These are phyloP conservation scores for Trametes polyzona DNA, from an alignment of 1,284 basidiomycete species.

Conservation along the genomic window DNA sequence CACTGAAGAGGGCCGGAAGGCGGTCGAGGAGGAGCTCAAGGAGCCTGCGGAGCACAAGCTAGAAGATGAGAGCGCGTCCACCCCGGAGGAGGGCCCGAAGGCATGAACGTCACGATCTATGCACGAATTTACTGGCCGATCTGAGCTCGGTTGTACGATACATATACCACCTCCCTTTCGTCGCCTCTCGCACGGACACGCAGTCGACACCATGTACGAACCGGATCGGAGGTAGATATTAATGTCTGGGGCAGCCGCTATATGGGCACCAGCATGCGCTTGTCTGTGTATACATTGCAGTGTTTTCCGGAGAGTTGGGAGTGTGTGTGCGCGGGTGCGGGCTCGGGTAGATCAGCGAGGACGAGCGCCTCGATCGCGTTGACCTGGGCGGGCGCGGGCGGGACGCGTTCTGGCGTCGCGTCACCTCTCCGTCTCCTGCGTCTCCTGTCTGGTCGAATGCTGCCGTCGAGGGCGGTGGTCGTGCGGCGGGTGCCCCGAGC, in stretches of 20 bases:
- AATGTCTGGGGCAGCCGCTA: not conserved
- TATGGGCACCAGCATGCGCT: constrained; percentile 3
- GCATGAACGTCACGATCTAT: constrained; percentile 21
- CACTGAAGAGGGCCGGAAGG: constrained; percentile 70
- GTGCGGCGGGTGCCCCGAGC: constrained; percentile 23
- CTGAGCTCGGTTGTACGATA: constrained; percentile 17
- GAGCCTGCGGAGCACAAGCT: constrained; percentile 27
- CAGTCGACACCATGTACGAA: constrained; percentile 10
- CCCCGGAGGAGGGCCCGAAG: constrained; percentile 1
- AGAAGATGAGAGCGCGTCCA: constrained; percentile 33
- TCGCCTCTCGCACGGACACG: constrained; percentile 9
- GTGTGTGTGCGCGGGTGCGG: not conserved
- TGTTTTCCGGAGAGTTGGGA: not conserved
- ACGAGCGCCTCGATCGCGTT: constrained; percentile 25
- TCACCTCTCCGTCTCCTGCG: constrained; percentile 4
- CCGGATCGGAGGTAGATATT: constrained; percentile 12
- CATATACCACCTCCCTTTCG: constrained; percentile 20
- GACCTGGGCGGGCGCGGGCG: not conserved
- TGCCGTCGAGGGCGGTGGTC: constrained; percentile 22
- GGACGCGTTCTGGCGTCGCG: constrained; percentile 14
- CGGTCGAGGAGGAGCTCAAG: constrained; percentile 71
- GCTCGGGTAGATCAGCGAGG: constrained; percentile 21
- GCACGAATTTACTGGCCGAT: not conserved
- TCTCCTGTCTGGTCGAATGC: constrained; percentile 19
- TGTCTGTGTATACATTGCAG: constrained; percentile 15